Percentiles rank a stretch among this genome's conserved stretches.
These are phyloP conservation scores for Phytophthora cactorum DNA, from an alignment of 352 stramenopile genomes.

Conservation along the genomic window DNA sequence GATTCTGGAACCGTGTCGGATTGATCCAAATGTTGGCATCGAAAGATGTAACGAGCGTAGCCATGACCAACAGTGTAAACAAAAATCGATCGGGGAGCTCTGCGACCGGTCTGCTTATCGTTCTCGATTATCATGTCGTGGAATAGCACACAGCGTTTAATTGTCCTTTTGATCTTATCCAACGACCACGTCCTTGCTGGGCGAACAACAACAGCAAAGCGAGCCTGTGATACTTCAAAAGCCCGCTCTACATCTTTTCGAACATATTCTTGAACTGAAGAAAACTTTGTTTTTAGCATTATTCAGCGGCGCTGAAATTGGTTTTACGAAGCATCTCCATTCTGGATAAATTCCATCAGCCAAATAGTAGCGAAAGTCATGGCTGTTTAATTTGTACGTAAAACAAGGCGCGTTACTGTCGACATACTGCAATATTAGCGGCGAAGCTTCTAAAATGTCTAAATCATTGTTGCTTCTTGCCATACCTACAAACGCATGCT, in stretches of 20 bases:
- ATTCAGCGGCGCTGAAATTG: not conserved
- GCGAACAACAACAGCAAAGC: constrained; percentile 5
- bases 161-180: not conserved
- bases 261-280: not conserved
- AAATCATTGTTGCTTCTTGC: constrained; percentile 14
- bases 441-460: constrained; percentile 4
- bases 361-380: constrained; percentile 4
- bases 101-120: no score
- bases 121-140: no score
- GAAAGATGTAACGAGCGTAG: no score
- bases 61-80: no score
- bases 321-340: constrained; percentile 11
- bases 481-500: constrained; percentile 6
- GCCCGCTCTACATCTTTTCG: constrained; percentile 3
- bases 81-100: no score
- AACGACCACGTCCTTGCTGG: not conserved
- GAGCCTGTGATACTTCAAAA: constrained; percentile 5
- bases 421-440: constrained; percentile 1
- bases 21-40: no score
- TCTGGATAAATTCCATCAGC: not conserved
- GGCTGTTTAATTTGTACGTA: constrained; percentile 4
- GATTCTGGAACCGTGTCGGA: no score
- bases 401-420: not conserved
- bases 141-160: no score
- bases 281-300: not conserved